Base-by-base conservation (phyloP, 768 basidiomycete genomes). In the Xerocomellus amylosporus region DNA sequence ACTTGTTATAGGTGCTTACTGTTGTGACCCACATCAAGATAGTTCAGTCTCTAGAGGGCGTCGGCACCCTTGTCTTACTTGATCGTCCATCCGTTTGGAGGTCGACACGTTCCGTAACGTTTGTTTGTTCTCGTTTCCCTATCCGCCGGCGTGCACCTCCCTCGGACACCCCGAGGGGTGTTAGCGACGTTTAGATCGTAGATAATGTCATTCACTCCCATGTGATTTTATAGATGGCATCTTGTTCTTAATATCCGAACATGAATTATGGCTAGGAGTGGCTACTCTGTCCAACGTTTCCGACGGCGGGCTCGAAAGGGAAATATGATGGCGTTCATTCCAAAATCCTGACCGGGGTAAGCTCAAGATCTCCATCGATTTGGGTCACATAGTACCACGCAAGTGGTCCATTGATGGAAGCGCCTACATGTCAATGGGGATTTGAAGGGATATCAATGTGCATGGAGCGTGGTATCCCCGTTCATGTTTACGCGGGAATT, bases 151-250 rank as follows among this genome's bases (percentile, higher is more conserved):
- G 19, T 38, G 46, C 53, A 54, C 53, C 53, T 49, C 53, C 53
- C 53, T 54, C 53, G 47, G 53, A 54, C 47, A 54, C 53, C 53
- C 53, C 12, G 22, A 40, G 17, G 24, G 43, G 20, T 34, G 39
- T 37, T 30, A 48, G 47, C 45, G 26, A 51, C 1, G n/a, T 36
- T 37, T 14, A 20, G 20, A 15, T 2, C 13, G 6, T 38, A 39
- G 38, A 49, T 22, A 22, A 30, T 49, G 19, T 20, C 49, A 30
- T 20, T 2, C 33, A 13, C 17, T n/a, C 37, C n/a, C n/a, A 20
- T 51, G 36, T 38, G 43, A 38, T 22, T 9, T 31, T 28, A 26
- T n/a, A n/a, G 30, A 47, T 3, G 19, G 6, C 19, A 26, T 33
- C 30, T 17, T 37, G 40, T 30, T 24, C 15, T 17, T 39, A 4